Base-by-base conservation (phyloP, 495 filamentous ascomycete genomes). In the Penicillium verhagenii region DNA sequence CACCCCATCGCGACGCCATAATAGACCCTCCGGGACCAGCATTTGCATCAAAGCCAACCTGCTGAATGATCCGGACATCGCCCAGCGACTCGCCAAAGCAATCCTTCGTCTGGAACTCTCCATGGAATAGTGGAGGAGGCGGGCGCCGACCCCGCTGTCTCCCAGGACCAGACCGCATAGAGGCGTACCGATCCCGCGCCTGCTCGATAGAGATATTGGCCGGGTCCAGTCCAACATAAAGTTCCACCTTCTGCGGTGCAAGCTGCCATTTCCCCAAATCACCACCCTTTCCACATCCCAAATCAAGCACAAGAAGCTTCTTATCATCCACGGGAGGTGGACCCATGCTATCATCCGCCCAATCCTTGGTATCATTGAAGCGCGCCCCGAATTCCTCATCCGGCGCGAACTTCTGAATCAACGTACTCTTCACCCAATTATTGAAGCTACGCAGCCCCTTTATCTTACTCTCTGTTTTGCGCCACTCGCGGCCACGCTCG, bases 371-470 rank as follows among this genome's bases (percentile, higher is more conserved):
- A 49, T 69, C 71, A 31, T 64, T 58, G 38, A 64, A 61, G 24
- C 59, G 63, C 21, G 82, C 70, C 25, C 78, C 65, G 56, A 79
- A 85, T 39, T 87, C 83, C 68, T 96, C 92, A 47, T 86, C 85
- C 0, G 90, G 91, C 2, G 90, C 90, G 71, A 96, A 97, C 66
- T 96, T 97, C 66, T 97, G 92, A 58, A 98, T 97, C 53, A 96
- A 80, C 13, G 87, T 91, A 69, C 90, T 95, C 78, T 98, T 98
- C 69, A 97, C 82, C 94, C 94, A 98, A 67, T 98, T 98, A 73
- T 98, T 98, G 77, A 95, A 96, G 60, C 86, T 89, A 18, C 94
- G 85, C 47, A 98, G 75, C 0, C 94, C 94, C 72, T 94, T 96
- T 77, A 98, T 98, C 52, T 87, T 85, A 65, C 87, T 91, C 61